Conservation (phyloP, 2,329 filamentous ascomycete genomes). For the Ascochyta clinopodiicola region DNA sequence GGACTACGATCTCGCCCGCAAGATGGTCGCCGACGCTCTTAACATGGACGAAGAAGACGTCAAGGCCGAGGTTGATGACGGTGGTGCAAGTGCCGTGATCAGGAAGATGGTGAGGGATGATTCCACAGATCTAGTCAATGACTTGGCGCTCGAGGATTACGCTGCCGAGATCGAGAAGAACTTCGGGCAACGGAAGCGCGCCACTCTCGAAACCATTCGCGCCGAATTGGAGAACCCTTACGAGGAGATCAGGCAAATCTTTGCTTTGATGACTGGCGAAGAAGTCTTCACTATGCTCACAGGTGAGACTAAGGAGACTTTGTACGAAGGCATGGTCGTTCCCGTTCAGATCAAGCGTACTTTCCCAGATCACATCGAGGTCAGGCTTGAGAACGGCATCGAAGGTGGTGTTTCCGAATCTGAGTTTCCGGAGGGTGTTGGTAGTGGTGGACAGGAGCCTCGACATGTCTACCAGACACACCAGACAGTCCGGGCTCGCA, state of each 20-base stretch:
- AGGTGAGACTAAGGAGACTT: constrained; percentile 83
- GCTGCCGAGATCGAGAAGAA: constrained; percentile 93
- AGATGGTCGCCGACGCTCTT: constrained; percentile 96
- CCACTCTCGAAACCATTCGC: constrained; percentile 93
- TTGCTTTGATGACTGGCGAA: constrained; percentile 71
- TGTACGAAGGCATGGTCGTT: constrained; percentile 90
- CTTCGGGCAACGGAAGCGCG: constrained; percentile 92
- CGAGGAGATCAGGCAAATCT: constrained; percentile 88
- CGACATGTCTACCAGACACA: constrained; percentile 74
- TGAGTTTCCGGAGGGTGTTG: constrained; percentile 77
- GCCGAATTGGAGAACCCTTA: constrained; percentile 92
- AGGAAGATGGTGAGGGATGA: constrained; percentile 95
- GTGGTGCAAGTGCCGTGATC: constrained; percentile 87
- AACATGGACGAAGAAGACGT: constrained; percentile 98
- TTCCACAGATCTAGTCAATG: constrained; percentile 92
- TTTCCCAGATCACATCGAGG: constrained; percentile 91
- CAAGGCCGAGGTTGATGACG: constrained; percentile 90
- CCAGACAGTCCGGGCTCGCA: constrained; percentile 87
- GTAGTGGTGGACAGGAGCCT: constrained; percentile 53
- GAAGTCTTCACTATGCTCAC: constrained; percentile 97
- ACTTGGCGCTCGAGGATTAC: constrained; percentile 94
- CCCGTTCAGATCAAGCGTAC: constrained; percentile 87
- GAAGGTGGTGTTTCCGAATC: constrained; percentile 85
- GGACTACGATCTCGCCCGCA: constrained; percentile 96
- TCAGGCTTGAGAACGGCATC: constrained; percentile 90